A percentile compares a stretch with the other conserved stretches of the same genome.
These are phyloP conservation scores for Fusarium sp. DNA, from an alignment of 2,329 filamentous ascomycete genomes.

Conservation along the genomic window DNA sequence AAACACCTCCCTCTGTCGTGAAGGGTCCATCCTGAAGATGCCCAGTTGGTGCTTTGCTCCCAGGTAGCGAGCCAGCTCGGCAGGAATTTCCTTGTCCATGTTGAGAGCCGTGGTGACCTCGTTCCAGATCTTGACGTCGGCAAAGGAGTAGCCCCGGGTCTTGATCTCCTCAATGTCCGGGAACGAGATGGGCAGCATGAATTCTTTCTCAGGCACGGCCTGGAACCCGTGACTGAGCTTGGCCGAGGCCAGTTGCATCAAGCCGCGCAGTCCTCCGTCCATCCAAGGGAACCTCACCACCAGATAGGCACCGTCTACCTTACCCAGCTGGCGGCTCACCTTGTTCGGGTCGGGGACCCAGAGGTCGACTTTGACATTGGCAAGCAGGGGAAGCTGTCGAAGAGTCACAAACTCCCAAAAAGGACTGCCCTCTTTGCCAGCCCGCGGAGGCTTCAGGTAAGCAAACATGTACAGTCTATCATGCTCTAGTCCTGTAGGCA, in stretches of 20 bases:
- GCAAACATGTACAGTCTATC: conserved; percentile 89
- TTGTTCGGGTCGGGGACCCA: conserved; percentile 76
- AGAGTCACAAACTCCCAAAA: conserved; percentile 80
- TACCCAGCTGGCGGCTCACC: conserved; percentile 62
- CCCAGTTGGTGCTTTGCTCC: conserved; percentile 75
- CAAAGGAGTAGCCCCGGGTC: conserved; percentile 68
- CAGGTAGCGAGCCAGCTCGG: conserved; percentile 73
- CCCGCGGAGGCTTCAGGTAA: conserved; percentile 56
- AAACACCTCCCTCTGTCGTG: conserved; percentile 67
- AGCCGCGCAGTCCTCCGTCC: conserved; percentile 62
- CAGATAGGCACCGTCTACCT: conserved; percentile 69
- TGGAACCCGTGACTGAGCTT: conserved; percentile 63
- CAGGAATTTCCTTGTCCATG: conserved; percentile 68
- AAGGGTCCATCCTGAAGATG: conserved; percentile 76
- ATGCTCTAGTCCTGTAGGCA: conserved; percentile 78
- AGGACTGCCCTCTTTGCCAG: conserved; percentile 55
- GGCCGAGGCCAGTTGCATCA: conserved; percentile 59
- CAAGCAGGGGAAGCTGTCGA: conserved; percentile 76
- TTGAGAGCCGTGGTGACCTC: conserved; percentile 68
- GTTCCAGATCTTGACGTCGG: conserved; percentile 75
- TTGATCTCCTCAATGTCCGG: conserved; percentile 70
- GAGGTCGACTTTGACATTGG: conserved; percentile 74
- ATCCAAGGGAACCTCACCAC: conserved; percentile 75
- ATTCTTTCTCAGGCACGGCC: conserved; percentile 70
- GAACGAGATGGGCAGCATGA: conserved; percentile 74